These are phyloP conservation scores for Penicillium verhagenii DNA, from an alignment of 495 filamentous ascomycete species.

Conservation along the genomic window DNA sequence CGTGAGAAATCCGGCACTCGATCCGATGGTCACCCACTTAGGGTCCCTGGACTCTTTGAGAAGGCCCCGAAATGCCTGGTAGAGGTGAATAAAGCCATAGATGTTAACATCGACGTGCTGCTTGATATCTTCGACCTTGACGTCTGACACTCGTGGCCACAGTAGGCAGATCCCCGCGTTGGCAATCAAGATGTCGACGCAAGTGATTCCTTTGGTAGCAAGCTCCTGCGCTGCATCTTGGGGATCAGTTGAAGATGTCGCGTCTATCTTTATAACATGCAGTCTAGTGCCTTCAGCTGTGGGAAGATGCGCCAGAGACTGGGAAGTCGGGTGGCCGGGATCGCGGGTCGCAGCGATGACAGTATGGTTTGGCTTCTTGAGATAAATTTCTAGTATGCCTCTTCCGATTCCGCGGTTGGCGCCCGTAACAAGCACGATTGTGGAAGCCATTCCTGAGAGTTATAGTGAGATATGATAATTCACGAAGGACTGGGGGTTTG, in stretches of 20 bases:
- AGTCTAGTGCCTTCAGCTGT: constrained; percentile 31
- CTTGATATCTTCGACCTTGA: constrained; percentile 27
- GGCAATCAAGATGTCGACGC: constrained; percentile 49
- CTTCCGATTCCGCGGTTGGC: constrained; percentile 51
- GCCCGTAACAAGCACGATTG: constrained; percentile 16
- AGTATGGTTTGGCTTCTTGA: constrained; percentile 30
- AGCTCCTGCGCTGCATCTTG: constrained; percentile 22
- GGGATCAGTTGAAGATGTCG: constrained; percentile 23
- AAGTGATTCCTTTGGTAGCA: constrained; percentile 27
- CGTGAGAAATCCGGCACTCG: background rate
- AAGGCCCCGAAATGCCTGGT: constrained; percentile 37
- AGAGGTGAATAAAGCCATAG: constrained; percentile 34
- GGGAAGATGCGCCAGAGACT: constrained; percentile 16
- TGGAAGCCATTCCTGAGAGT: constrained; percentile 3
- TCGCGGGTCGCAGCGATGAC: constrained; percentile 48
- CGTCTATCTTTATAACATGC: constrained; percentile 44
- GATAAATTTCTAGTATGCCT: constrained; percentile 1
- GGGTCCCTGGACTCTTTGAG: constrained; percentile 16
- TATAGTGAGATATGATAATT: background rate
- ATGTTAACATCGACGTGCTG: constrained; percentile 41
- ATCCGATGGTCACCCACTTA: constrained; percentile 5
- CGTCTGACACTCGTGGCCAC: constrained; percentile 21
- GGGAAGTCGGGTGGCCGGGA: constrained; percentile 16
- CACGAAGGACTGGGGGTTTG: background rate
- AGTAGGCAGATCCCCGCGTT: constrained; percentile 44